Percentiles rank a stretch among this genome's conserved stretches.
These are phyloP conservation scores for Sphaerulina populicola DNA, from an alignment of 2,329 filamentous ascomycete species.

Conservation along the genomic window DNA sequence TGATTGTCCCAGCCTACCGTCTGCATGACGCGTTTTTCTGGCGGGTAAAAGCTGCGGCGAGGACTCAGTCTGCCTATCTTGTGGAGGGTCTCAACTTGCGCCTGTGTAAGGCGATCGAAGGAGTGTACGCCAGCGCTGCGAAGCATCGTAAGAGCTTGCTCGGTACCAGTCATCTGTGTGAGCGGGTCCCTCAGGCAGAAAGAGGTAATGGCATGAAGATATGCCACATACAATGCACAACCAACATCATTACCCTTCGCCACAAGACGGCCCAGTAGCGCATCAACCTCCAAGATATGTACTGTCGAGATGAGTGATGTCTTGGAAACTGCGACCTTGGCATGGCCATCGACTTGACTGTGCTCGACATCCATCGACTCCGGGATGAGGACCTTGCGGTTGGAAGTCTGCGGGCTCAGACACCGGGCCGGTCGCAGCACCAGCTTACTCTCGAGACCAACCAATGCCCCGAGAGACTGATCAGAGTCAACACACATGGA, in stretches of 20 bases:
- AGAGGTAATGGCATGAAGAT: conserved; percentile 54
- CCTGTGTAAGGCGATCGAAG: conserved; percentile 20
- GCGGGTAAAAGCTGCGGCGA: conserved; percentile 39
- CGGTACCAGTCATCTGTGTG: conserved; percentile 52
- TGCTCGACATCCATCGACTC: conserved; percentile 23
- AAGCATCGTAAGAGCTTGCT: conserved; percentile 40
- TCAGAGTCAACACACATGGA: conserved; percentile 35
- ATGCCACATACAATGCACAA: conserved; percentile 33
- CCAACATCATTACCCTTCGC: conserved; percentile 45
- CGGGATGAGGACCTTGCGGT: conserved; percentile 48
- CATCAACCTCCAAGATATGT: conserved; percentile 47
- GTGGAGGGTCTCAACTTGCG: conserved; percentile 20
- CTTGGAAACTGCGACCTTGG: conserved; percentile 32
- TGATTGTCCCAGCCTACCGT: conserved; percentile 36
- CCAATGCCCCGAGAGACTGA: conserved; percentile 53
- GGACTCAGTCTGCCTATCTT: conserved; percentile 32
- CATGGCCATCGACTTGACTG: conserved; percentile 37
- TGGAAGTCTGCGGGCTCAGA: conserved; percentile 25
- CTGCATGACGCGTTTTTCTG: conserved; percentile 38
- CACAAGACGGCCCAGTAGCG: conserved; percentile 49
- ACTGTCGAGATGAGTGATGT: conserved; percentile 43
- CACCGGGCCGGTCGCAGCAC: conserved; percentile 36
- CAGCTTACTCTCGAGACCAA: conserved; percentile 53
- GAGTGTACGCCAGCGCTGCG: conserved; percentile 18
- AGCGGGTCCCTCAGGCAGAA: conserved; percentile 50